Base-by-base conservation (phyloP, 2,329 filamentous ascomycete genomes). In the Sclerotinia sclerotiorum region DNA sequence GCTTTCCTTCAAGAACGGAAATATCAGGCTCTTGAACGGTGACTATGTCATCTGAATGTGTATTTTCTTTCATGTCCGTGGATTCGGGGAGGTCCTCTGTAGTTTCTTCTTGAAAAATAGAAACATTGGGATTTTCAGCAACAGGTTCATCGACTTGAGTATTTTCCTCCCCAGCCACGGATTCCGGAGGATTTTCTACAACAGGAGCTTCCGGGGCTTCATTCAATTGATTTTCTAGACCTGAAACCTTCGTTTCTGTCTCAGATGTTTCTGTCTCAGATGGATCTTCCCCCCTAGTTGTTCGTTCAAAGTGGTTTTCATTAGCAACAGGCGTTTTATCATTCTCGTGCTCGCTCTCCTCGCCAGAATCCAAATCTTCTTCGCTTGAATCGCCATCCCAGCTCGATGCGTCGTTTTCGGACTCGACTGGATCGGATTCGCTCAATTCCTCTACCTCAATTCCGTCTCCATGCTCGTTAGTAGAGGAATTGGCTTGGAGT, bases 371-470 rank as follows among this genome's bases (percentile, higher is more conserved):
- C 2, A 46, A 51, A 7, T 52, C n/a, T 39, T 39, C 13, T 21
- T 62, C 46, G 48, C 48, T 62, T 7, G 60, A 62, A 39, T 27
- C 60, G 21, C 29, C 60, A 51, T 63, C 46, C 60, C 60, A 51
- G 13, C 48, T 51, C 24, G 32, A 51, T 42, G 46, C n/a, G 21
- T 51, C 60, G 19, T 51, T 39, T 27, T 62, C 58, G 21, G 44
- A 62, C 46, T 62, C 29, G 3, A 11, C 15, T 39, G 3, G 27
- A 3, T 32, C 46, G 1, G 35, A 44, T 32, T 58, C 51, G 29
- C 58, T 46, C 11, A 29, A 17, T 19, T 42, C 39, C 13, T 32
- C 52, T 2, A 27, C 29, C 24, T 48, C 42, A 1, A n/a, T 42
- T 19, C 35, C 21, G 6, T n/a, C 44, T 7, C 5, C 19, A 5